Evolutionary conservation across 2,329 filamentous ascomycete genomes (phyloP).

Genomic region (Cercospora berteroae): DNA sequence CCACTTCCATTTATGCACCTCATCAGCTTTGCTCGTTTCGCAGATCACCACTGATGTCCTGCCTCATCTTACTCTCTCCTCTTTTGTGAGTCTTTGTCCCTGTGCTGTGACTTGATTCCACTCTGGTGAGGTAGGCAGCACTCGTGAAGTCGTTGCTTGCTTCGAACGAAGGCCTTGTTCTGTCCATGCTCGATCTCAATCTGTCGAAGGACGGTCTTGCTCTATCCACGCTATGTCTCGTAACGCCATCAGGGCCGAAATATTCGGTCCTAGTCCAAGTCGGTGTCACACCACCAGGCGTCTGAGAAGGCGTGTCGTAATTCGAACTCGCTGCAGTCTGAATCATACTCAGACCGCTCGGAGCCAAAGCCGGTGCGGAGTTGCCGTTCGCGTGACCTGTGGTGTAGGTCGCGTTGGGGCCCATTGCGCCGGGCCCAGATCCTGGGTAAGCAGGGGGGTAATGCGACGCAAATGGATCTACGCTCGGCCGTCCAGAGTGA

Average conservation of each 20-base stretch:
- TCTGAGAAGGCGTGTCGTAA: slow-evolving; percentile 6
- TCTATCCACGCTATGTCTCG: slow-evolving; percentile 37
- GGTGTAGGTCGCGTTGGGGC: slow-evolving; percentile 5
- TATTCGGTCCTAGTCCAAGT: slow-evolving; percentile 27
- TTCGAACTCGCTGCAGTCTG: slow-evolving; percentile 12
- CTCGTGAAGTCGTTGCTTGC: slow-evolving; percentile 87
- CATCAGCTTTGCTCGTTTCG: slow-evolving; percentile 16
- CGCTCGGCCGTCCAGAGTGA: slow-evolving; percentile 41
- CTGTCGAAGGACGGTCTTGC: slow-evolving; percentile 79
- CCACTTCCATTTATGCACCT: background rate
- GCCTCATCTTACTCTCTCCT: slow-evolving; percentile 12
- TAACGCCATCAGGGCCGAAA: slow-evolving; percentile 8
- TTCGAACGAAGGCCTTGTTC: slow-evolving; percentile 79
- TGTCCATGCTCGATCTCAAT: slow-evolving; percentile 82
- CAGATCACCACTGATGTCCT: slow-evolving; percentile 21
- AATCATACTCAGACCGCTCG: slow-evolving; percentile 11
- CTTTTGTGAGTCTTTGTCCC: slow-evolving; percentile 1
- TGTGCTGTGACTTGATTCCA: slow-evolving; percentile 56
- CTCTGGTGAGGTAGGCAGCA: slow-evolving; percentile 75
- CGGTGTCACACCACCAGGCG: slow-evolving; percentile 25
- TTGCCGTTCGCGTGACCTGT: background rate
- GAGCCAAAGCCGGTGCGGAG: background rate
- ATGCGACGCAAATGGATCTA: slow-evolving; percentile 36
- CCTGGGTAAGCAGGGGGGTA: slow-evolving; percentile 37
- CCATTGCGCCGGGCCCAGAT: slow-evolving; percentile 11